phyloP scores from a whole-genome alignment of 192 early-diverging fungal species.

The Linnemannia elongata region DNA sequence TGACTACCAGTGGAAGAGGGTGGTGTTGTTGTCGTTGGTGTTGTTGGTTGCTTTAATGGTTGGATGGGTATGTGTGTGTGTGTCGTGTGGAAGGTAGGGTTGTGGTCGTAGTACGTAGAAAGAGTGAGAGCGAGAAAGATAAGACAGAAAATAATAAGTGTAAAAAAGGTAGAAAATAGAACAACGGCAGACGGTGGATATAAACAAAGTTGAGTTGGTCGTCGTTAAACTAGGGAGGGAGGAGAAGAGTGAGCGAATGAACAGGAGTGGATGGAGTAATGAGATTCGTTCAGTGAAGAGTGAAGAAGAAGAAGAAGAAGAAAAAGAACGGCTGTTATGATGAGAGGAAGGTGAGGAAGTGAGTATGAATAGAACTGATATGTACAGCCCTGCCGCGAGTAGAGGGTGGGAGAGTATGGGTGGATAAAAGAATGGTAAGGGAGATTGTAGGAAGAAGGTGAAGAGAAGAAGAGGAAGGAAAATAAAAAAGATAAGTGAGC shows the following conservation, averaged over 20 bases:
- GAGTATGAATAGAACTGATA: too few species aligned
- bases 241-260: too few species aligned
- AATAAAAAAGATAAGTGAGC: too few species aligned
- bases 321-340: background rate
- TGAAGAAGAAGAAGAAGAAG: background rate
- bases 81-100: background rate
- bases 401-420: too few species aligned
- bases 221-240: too few species aligned
- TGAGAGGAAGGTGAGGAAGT: background rate
- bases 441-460: background rate
- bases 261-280: background rate
- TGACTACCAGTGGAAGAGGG: background rate
- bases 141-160: background rate
- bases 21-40: background rate
- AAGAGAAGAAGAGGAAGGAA: background rate
- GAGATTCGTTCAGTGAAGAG: background rate
- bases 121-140: background rate
- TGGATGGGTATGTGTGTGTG: background rate
- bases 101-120: too few species aligned
- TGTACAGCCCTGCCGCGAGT: too few species aligned
- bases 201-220: background rate
- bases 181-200: background rate
- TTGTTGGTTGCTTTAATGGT: background rate
- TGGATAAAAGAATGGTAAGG: background rate
- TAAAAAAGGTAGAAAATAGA: background rate